phyloP scores from a whole-genome alignment of 768 basidiomycete genomes.

The Sarcodon aspratus region DNA sequence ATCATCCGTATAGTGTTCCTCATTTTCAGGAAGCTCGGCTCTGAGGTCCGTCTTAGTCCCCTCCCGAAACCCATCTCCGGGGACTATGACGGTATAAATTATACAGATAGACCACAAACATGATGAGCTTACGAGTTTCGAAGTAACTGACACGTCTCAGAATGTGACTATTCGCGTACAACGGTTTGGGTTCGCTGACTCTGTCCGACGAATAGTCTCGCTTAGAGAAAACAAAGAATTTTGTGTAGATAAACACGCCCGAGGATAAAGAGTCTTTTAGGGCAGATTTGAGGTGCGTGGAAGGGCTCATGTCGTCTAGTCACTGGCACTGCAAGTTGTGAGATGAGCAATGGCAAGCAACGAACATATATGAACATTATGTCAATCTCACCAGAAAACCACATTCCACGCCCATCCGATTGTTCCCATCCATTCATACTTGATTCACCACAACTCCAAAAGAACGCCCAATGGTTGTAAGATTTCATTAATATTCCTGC shows the following conservation, averaged over 20 bases:
- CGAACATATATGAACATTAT: too few relatives aligned
- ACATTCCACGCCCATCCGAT: too few relatives aligned
- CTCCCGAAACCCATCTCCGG: background rate
- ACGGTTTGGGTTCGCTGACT: background rate
- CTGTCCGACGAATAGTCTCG: background rate
- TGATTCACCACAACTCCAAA: too few relatives aligned
- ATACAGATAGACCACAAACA: background rate
- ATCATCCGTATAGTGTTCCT: background rate
- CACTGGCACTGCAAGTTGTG: too few relatives aligned
- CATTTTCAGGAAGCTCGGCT: background rate
- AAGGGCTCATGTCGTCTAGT: too few relatives aligned
- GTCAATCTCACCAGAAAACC: too few relatives aligned
- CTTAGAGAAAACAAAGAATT: background rate
- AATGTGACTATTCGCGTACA: background rate
- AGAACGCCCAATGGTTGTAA: too few relatives aligned
- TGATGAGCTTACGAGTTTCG: background rate
- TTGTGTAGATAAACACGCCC: background rate
- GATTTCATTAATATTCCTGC: too few relatives aligned
- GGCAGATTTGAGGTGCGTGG: background rate
- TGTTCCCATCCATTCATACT: too few relatives aligned
- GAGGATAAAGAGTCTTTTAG: background rate
- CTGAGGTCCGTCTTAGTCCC: background rate
- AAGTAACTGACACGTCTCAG: background rate
- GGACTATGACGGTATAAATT: background rate
- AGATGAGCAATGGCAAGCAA: too few relatives aligned